Base-by-base conservation (phyloP, 495 filamentous ascomycete species). In the Penicillium paxilli region DNA sequence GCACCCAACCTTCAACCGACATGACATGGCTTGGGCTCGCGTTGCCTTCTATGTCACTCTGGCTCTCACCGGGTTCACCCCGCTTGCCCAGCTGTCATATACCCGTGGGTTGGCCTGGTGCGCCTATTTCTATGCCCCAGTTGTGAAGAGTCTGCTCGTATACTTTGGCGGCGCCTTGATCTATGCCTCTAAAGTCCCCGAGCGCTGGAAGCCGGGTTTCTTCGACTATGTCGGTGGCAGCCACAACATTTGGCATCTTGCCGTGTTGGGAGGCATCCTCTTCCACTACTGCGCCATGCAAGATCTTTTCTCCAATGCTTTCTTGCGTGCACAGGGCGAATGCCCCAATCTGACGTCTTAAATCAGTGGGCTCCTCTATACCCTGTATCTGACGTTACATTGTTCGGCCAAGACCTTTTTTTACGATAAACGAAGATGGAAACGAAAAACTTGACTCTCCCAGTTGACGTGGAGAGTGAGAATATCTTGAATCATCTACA, bases 261-360 rank as follows among this genome's bases (percentile, higher is more conserved):
- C 95, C 19, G 94, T 99, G 21, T 72, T 99, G 22, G 89, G 92
- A 17, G 94, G 94, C n/a, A 99, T 99, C 44, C 70, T 98, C 5
- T 98, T 93, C 67, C 94, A 99, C 73, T 99, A 97, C 67, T 76
- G 79, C 21, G 94, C 94, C 21, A 98, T 99, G 94, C 90, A 96
- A 64, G 83, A 91, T 42, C 91, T 99, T 63, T 99, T 99, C 60
- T 75, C 87, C 0, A 77, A 79, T 37, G 94, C 94, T n/a, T 96
- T 96, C 72, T 65, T 73, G 53, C 77, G 91, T 42, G 91, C 88
- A 25, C 55, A 73, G 53, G 75, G 74, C 24, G 76, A 81, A 58
- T 86, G 84, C 54, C 78, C 80, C 7, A 70, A 69, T 44, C 40
- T 75, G 55, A 54, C 59, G 2, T 37, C 57, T 1, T 69, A 53